Percentiles rank a stretch among this genome's conserved stretches.
Conservation (phyloP, 2,329 filamentous ascomycete species). For the Fusarium torulosum region DNA sequence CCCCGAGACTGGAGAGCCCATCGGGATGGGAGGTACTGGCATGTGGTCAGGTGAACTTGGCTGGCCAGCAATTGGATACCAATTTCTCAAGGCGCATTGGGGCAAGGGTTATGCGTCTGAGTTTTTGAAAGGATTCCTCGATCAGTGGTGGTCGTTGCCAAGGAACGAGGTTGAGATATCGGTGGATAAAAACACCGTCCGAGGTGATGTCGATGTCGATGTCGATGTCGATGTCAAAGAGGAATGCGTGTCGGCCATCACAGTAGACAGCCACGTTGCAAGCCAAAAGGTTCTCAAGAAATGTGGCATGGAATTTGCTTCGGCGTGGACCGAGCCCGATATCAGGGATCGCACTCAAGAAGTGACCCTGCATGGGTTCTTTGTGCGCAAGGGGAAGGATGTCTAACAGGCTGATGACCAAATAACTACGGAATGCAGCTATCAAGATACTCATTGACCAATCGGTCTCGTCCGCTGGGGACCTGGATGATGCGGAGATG, state of each 20-base stretch:
- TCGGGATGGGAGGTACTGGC: conserved; percentile 64
- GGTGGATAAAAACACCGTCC: conserved; percentile 57
- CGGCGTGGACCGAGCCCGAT: conserved; percentile 54
- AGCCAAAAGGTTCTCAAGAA: conserved; percentile 71
- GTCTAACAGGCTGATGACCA: conserved; percentile 6
- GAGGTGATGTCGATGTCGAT: conserved; percentile 40
- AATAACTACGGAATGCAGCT: background rate
- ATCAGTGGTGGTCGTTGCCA: conserved; percentile 63
- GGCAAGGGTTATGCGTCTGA: conserved; percentile 69
- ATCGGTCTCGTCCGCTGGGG: conserved; percentile 18
- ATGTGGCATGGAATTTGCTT: conserved; percentile 64
- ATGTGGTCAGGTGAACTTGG: conserved; percentile 54
- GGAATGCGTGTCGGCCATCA: conserved; percentile 62
- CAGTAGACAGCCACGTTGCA: conserved; percentile 61
- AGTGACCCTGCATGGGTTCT: conserved; percentile 46
- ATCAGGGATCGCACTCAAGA: conserved; percentile 25
- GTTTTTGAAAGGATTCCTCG: conserved; percentile 62
- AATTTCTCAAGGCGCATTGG: conserved; percentile 66
- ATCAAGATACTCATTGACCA: conserved; percentile 12
- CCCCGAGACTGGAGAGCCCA: conserved; percentile 61
- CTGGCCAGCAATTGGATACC: conserved; percentile 72
- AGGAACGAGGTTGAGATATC: conserved; percentile 59
- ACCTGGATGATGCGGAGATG: conserved; percentile 7
- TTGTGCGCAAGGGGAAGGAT: conserved; percentile 24
- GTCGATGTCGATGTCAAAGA: conserved; percentile 46